Conservation (phyloP, 352 stramenopile genomes). For the Achlya hypogyna region DNA sequence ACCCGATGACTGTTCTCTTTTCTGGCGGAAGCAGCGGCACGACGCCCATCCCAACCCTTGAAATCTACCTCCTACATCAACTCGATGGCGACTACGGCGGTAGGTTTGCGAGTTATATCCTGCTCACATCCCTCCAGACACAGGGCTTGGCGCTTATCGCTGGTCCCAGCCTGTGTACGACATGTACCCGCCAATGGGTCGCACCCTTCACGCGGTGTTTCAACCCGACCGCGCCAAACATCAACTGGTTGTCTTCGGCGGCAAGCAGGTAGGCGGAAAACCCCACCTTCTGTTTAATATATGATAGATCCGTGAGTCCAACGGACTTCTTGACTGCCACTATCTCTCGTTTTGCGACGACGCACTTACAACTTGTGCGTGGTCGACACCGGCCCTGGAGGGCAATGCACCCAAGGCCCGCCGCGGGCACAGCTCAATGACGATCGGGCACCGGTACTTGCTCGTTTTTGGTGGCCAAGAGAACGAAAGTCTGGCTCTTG, state of each 20-base stretch:
- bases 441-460: slow-evolving; percentile 38
- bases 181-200: slow-evolving; percentile 27
- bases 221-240: slow-evolving; percentile 26
- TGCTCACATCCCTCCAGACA: background rate
- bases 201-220: slow-evolving; percentile 48
- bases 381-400: slow-evolving; percentile 28
- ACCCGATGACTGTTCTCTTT: slow-evolving; percentile 34
- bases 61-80: slow-evolving; percentile 25
- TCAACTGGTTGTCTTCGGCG: slow-evolving; percentile 54
- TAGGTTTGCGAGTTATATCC: slow-evolving; percentile 28
- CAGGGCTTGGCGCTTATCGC: slow-evolving; percentile 28
- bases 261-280: slow-evolving; percentile 38
- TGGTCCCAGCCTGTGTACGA: slow-evolving; percentile 39
- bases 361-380: slow-evolving; percentile 9
- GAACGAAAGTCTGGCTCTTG: slow-evolving; percentile 31
- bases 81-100: slow-evolving; percentile 22
- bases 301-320: slow-evolving; percentile 50
- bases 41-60: slow-evolving; percentile 29
- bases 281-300: background rate
- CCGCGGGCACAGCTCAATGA: slow-evolving; percentile 50
- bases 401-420: slow-evolving; percentile 35
- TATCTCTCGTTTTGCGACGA: slow-evolving; percentile 3
- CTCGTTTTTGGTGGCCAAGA: slow-evolving; percentile 59
- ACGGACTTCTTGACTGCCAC: slow-evolving; percentile 45
- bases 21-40: slow-evolving; percentile 57